A percentile compares a stretch with the other conserved stretches of the same genome.
Evolutionary conservation across 1,139 yeast species (phyloP).

Genomic region (Hansenula lynferdii): DNA sequence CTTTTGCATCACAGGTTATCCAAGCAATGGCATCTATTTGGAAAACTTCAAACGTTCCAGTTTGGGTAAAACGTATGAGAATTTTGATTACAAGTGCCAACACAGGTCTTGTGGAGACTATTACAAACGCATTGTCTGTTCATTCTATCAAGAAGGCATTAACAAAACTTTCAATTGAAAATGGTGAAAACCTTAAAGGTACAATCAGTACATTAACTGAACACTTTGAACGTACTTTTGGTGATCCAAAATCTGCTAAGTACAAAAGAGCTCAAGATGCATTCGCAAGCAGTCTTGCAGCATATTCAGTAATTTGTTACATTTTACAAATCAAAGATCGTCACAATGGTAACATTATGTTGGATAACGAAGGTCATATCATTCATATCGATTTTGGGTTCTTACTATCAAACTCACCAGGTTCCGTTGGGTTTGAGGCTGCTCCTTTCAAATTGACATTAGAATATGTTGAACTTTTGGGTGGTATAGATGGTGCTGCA

Average conservation of each 20-base stretch:
- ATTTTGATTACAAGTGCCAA: constrained; percentile 86
- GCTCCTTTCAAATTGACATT: constrained; percentile 91
- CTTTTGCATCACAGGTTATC: constrained; percentile 93
- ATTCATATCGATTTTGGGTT: constrained; percentile 97
- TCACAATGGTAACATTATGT: constrained; percentile 93
- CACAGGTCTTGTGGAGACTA: constrained; percentile 92
- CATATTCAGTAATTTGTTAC: constrained; percentile 86
- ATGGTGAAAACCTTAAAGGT: constrained; percentile 65
- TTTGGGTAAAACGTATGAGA: constrained; percentile 93
- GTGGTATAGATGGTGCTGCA: constrained; percentile 61
- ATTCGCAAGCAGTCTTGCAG: constrained; percentile 81
- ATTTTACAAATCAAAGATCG: constrained; percentile 89
- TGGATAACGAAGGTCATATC: constrained; percentile 92
- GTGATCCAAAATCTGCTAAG: constrained; percentile 45
- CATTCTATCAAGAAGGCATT: constrained; percentile 92
- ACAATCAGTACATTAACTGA: constrained; percentile 68
- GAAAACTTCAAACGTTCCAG: constrained; percentile 59
- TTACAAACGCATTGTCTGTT: constrained; percentile 86
- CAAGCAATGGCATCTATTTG: constrained; percentile 82
- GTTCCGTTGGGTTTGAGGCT: constrained; percentile 93
- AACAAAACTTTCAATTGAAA: constrained; percentile 64
- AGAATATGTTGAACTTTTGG: constrained; percentile 84
- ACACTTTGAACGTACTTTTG: constrained; percentile 73
- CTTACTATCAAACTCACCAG: constrained; percentile 88
- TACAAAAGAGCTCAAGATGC: constrained; percentile 74